Conservation (phyloP, 2,329 filamentous ascomycete species). For the Trichoderma sp. region DNA sequence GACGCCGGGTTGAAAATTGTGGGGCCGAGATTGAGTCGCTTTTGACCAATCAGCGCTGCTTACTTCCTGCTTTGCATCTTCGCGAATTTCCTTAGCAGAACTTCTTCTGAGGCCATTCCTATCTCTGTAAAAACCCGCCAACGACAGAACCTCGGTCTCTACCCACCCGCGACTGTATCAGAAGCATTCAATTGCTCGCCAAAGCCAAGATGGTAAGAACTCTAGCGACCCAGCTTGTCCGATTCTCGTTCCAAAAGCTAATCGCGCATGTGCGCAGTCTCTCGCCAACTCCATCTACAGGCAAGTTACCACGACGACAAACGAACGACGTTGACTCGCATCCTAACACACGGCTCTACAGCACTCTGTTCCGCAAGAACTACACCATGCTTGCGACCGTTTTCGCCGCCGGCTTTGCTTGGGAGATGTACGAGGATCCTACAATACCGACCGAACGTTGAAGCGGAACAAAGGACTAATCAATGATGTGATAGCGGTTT, state of each 20-base stretch:
- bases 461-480: conserved; percentile 36
- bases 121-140: conserved; percentile 36
- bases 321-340: conserved; percentile 32
- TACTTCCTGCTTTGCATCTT: conserved; percentile 41
- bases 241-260: conserved; percentile 37
- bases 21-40: conserved; percentile 32
- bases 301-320: conserved; percentile 41
- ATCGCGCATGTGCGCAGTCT: conserved; percentile 45
- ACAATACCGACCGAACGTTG: neutral
- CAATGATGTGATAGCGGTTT: conserved; percentile 66
- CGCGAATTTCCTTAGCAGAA: conserved; percentile 43
- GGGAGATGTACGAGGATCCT: conserved; percentile 76
- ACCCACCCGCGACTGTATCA: conserved; percentile 33
- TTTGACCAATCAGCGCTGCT: conserved; percentile 39
- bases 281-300: conserved; percentile 46
- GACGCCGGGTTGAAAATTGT: conserved; percentile 30
- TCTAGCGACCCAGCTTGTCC: neutral
- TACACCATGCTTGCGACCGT: conserved; percentile 83
- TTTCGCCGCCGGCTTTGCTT: conserved; percentile 85
- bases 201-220: conserved; percentile 45
- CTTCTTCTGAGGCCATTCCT: conserved; percentile 39
- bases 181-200: conserved; percentile 40
- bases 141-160: conserved; percentile 37
- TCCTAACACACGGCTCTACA: conserved; percentile 48
- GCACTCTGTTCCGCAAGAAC: conserved; percentile 85